These are phyloP conservation scores for Fagopyrum tataricum DNA, from an alignment of 148 eudicot species.

Conservation along the genomic window DNA sequence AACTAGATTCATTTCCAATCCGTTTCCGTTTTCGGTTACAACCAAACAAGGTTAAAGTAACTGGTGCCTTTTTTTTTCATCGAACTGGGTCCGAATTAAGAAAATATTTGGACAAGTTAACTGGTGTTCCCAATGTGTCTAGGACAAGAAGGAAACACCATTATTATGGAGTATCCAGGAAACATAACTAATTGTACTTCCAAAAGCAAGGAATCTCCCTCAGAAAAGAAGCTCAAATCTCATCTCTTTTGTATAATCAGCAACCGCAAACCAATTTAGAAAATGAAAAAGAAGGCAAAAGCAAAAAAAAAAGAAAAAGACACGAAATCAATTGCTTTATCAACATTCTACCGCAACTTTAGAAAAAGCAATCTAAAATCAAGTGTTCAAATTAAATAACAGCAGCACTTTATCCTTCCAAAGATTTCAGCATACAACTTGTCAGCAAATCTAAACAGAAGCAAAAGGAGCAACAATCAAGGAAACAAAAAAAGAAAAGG, in stretches of 20 bases:
- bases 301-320: neutral
- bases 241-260: neutral
- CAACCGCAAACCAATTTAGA: neutral
- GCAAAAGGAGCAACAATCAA: neutral
- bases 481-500: neutral
- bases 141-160: neutral
- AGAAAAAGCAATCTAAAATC: slow-evolving; percentile 6
- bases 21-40: no score
- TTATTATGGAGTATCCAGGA: neutral
- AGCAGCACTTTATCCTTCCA: slow-evolving; percentile 3
- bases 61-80: no score
- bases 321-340: slow-evolving; percentile 9
- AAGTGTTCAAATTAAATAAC: slow-evolving; percentile 7
- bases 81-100: no score
- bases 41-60: no score
- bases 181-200: neutral
- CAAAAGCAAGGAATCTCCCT: slow-evolving; percentile 6
- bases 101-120: neutral
- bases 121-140: neutral
- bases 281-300: slow-evolving; percentile 1
- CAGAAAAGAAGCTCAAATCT: neutral
- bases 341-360: slow-evolving; percentile 10
- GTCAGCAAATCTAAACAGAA: neutral
- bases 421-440: neutral
- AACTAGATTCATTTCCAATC: no score